Evolutionary conservation across 495 filamentous ascomycete species (phyloP), one percentile per base, ranked within the genome.

Genomic region (Penicillium longicatenatum): DNA sequence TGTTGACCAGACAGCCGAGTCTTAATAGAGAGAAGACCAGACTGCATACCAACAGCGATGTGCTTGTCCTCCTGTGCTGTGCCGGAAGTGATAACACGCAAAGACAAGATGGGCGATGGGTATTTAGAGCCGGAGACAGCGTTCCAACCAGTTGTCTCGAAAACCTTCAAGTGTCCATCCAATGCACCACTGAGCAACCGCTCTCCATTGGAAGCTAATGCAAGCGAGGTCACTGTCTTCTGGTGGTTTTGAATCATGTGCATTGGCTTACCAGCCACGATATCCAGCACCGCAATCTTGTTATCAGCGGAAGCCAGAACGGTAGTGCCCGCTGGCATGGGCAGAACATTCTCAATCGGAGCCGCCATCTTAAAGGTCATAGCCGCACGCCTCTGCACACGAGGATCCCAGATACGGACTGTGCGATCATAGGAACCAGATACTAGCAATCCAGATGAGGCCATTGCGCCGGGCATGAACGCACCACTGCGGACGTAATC

Each of bases 101-200:
- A 79, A 3, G 93, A 89, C 2, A 98, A 83, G 57, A 99, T 88
- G 0, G 95, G 94, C 0, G 88, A 86, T 0, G 90, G 87, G 74
- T 97, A 99, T 71, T 97, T 98, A 50, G 89, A 86, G 35, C 91
- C 93, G 26, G 89, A 86, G 4, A 97, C 92, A 6, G 98, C 86
- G 67, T 96, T 93, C 95, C 95, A 99, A 26, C 80, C 84, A 0
- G 84, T 84, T 2, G 92, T 94, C 73, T 98, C 93, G 60, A 93
- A 97, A 37, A 98, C 83, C 76, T 99, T 99, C 72, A 99, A 83
- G 68, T 97, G 94, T 14, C 95, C 95, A 71, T 99, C 94, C 31
- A 99, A 78, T 16, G 86, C 89, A 70, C 91, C 95, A 67, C 84
- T 90, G 57, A 99, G 82, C 47, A 99, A 78, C 44, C 95, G 83